These are phyloP conservation scores for Bacidia gigantensis DNA, from an alignment of 495 filamentous ascomycete species.

Conservation along the genomic window DNA sequence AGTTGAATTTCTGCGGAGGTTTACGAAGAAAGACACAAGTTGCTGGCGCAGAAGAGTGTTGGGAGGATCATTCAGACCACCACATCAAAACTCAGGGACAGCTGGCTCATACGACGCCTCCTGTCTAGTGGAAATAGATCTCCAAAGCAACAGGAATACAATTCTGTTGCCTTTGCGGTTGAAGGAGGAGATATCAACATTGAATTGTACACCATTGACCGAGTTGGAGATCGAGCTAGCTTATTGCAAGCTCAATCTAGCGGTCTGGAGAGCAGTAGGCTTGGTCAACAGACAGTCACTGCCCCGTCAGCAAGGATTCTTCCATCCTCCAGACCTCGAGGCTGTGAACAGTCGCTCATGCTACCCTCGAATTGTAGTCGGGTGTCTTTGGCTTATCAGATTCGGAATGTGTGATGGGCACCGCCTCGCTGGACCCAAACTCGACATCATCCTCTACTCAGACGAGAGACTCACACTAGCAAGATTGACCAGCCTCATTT, in stretches of 20 bases:
- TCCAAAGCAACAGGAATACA: too few relatives aligned
- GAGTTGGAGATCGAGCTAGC: not conserved
- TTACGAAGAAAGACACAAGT: too few relatives aligned
- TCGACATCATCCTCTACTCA: not conserved
- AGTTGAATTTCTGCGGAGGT: too few relatives aligned
- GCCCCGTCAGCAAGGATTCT: not conserved
- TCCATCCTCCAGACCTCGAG: not conserved
- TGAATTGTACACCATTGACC: not conserved
- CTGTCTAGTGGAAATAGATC: too few relatives aligned
- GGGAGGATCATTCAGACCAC: too few relatives aligned
- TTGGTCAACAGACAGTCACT: not conserved
- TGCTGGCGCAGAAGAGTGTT: too few relatives aligned
- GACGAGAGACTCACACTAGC: not conserved
- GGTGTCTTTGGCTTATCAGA: not conserved
- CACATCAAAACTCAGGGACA: too few relatives aligned
- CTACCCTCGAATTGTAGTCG: not conserved
- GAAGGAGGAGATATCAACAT: not conserved
- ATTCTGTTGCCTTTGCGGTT: not conserved
- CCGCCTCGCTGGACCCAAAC: not conserved
- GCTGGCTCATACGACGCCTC: too few relatives aligned
- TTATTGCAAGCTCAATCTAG: not conserved
- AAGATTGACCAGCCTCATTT: not conserved
- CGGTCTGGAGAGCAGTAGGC: not conserved
- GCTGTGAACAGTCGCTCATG: not conserved
- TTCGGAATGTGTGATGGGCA: not conserved